Conservation (phyloP, 2,329 filamentous ascomycete genomes). For the Aspergillus sergii region DNA sequence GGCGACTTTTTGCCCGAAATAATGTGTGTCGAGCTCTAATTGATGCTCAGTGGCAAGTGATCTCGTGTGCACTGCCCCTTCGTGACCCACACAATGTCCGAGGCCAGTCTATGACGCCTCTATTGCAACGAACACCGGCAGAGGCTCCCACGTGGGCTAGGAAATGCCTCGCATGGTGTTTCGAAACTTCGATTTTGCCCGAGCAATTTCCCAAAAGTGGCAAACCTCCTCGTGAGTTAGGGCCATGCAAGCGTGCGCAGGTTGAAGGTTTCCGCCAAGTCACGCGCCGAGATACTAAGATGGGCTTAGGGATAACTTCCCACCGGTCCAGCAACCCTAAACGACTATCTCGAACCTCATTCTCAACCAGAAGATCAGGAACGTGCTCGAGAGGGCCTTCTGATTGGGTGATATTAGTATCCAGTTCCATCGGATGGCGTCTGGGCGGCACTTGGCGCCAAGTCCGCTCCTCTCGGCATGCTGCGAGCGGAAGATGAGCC, state of each 20-base stretch:
- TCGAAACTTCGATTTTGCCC: background rate
- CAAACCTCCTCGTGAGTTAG: background rate
- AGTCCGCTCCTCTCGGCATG: conserved; percentile 16
- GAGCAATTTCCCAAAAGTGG: background rate
- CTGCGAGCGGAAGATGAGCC: background rate
- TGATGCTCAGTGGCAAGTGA: background rate
- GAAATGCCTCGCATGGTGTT: background rate
- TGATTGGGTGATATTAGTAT: conserved; percentile 1
- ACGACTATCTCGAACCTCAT: background rate
- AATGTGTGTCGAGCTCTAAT: background rate
- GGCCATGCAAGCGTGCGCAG: background rate
- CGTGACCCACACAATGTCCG: background rate
- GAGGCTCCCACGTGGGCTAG: background rate
- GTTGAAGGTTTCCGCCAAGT: background rate
- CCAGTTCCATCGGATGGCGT: background rate
- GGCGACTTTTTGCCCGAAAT: background rate
- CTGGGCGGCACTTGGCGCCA: conserved; percentile 12
- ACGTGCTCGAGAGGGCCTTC: conserved; percentile 8
- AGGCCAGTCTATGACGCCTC: background rate
- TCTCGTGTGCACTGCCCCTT: background rate
- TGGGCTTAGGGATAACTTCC: background rate
- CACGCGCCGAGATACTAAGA: conserved; percentile 4
- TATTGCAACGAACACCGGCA: background rate
- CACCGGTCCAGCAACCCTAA: background rate
- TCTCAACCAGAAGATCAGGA: conserved; percentile 14